Base-by-base conservation (phyloP, 306 rosid genomes). In the Prinsepia uniflora region DNA sequence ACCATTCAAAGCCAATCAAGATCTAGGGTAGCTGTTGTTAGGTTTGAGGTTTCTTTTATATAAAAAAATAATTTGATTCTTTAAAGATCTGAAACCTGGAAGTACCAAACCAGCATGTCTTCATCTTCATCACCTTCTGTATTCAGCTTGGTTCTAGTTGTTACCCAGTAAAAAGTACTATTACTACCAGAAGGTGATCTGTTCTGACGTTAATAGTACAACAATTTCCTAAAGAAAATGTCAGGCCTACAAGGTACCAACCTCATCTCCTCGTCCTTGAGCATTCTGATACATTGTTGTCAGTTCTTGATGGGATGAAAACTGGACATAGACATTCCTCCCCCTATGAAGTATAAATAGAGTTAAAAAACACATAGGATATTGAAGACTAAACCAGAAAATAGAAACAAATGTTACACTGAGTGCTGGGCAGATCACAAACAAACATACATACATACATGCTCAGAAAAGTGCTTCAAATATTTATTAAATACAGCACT, bases 221-320 rank as follows among this genome's bases (percentile, higher is more conserved):
- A 42, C 58, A 67, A 68, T 46, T 54, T 68, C 45, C 2, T 47
- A 18, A 30, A 6, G 49, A 54, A 10, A 57, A 66, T 60, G 34
- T 48, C 18, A 50, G 47, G 66, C 76, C 70, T 15, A 67, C 49
- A 78, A 79, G 72, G 72, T 80, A 71, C 86, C 78, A 85, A 95
- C 99, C 99, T 95, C 99, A 66, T 95, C 96, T 73, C 88, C 99
- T 68, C 99, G 90, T 52, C 91, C 96, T 91, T 95, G 99, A 68
- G 72, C 65, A 69, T 81, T 91, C 75, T 91, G 97, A 77, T 95
- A 97, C 90, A 90, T 86, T 13, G 96, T 95, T 41, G 99, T 95
- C 57, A 95, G 77, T 74, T 95, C 99, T 82, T 84, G 97, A 87
- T 95, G 99, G 10, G 99, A 95, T 44, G 99, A 95, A 80, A 87